Conservation (phyloP, 805 yeast genomes). For the Candida krabiensis region DNA sequence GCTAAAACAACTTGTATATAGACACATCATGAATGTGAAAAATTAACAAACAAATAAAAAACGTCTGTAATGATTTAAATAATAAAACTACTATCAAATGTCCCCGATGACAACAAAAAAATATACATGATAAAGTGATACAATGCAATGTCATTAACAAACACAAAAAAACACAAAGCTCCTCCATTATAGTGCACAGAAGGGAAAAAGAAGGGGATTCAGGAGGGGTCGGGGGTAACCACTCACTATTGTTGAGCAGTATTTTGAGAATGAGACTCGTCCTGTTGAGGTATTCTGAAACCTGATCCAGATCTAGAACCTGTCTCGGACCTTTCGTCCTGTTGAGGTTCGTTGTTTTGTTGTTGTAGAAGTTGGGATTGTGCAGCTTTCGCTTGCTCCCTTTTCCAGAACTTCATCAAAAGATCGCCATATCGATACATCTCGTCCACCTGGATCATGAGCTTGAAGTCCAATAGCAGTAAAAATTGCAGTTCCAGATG, state of each 20-base stretch:
- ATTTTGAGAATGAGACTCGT: too few species aligned
- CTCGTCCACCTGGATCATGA: constrained; percentile 88
- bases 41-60: too few species aligned
- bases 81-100: too few species aligned
- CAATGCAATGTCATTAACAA: constrained; percentile 7
- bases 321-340: constrained; percentile 1
- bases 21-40: too few species aligned
- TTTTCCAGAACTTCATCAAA: constrained; percentile 78
- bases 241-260: too few species aligned
- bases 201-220: too few species aligned
- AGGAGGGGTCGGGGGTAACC: too few species aligned
- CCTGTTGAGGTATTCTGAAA: too few species aligned
- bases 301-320: not conserved
- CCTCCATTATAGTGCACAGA: too few species aligned
- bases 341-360: constrained; percentile 7
- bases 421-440: constrained; percentile 88
- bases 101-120: too few species aligned
- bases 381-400: constrained; percentile 51
- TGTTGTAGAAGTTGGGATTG: constrained; percentile 14
- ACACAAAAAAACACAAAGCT: constrained; percentile 1
- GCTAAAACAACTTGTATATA: too few species aligned
- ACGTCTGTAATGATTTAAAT: too few species aligned
- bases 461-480: constrained; percentile 77
- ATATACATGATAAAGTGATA: constrained; percentile 7
- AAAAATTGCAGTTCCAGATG: constrained; percentile 89